Base-by-base conservation (phyloP, 2,329 filamentous ascomycete genomes). In the Colletotrichum spinosum region DNA sequence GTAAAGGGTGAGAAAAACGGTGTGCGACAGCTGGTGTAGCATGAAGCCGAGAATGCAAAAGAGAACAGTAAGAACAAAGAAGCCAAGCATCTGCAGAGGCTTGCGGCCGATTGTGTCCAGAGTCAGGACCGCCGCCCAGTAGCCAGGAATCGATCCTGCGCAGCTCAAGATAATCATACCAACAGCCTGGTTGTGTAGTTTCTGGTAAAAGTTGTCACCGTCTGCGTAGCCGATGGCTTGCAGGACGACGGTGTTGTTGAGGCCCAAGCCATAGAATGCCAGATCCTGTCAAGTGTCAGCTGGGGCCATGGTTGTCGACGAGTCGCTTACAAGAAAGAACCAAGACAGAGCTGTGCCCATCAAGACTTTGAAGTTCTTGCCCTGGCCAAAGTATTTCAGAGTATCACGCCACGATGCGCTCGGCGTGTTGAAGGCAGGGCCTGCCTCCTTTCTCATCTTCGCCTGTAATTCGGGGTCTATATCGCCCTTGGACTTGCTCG, bases 91-190 rank as follows among this genome's bases (percentile, higher is more conserved):
- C 75, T 93, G 93, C 34, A 96, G 89, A 1, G 91, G 85, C 77
- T 93, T 94, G 65, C 92, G 90, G 9, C 92, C 92, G 13, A 94
- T 70, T 1, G 86, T 92, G 76, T 95, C 92, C 65, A 94, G 87
- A 1, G 87, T 88, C 11, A 90, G 82, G 35, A 94, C 86, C 2
- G 91, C 91, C 9, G 90, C 84, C 91, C 91, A 94, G 79, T 94
- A 95, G 11, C 92, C 92, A 0, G 92, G 92, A 5, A 95, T 87
- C 12, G 91, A 89, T 42, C 92, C 92, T 6, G 92, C 92, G 70
- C 90, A 92, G 65, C 92, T 86, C 37, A 95, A 78, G 67, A 95
- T 92, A 60, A 95, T 85, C 75, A 92, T 92, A 7, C 92, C 92
- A 2, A 93, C 84, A 8, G 92, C 90, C 60, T 88, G 89, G 75